Percentiles rank a stretch among this genome's conserved stretches.
Conservation (phyloP, 2,329 filamentous ascomycete genomes). For the Paramyrothecium roridum region DNA sequence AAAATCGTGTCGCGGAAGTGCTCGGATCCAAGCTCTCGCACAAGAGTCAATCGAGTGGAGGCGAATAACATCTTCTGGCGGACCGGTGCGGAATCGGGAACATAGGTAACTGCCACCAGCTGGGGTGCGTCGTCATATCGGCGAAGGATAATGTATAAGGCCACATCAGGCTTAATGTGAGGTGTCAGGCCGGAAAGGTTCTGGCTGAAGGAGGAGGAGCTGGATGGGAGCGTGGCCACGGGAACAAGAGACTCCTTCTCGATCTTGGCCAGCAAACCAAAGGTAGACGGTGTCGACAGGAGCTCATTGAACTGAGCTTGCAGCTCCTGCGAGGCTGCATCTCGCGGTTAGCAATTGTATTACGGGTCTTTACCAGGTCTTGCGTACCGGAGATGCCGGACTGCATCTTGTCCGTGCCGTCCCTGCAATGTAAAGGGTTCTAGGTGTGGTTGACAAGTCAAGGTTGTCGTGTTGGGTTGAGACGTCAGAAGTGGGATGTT, state of each 20-base stretch:
- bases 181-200: constrained; percentile 62
- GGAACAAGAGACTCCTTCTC: constrained; percentile 65
- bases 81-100: constrained; percentile 75
- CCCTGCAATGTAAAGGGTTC: neutral
- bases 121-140: constrained; percentile 55
- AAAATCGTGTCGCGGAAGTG: constrained; percentile 77
- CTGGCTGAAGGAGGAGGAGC: constrained; percentile 54
- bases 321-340: constrained; percentile 72
- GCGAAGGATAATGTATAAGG: constrained; percentile 73
- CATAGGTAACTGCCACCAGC: constrained; percentile 72
- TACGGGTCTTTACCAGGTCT: neutral
- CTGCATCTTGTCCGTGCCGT: constrained; percentile 56
- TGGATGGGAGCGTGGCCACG: constrained; percentile 48
- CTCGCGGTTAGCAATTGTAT: neutral
- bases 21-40: constrained; percentile 74
- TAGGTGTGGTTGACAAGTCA: too few species aligned
- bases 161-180: constrained; percentile 62
- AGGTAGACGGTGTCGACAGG: constrained; percentile 53
- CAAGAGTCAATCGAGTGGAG: constrained; percentile 69
- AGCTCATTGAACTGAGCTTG: constrained; percentile 69
- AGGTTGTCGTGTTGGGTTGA: too few species aligned
- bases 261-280: constrained; percentile 72
- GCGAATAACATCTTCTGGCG: constrained; percentile 87
- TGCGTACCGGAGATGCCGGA: constrained; percentile 70
- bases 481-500: too few species aligned